A percentile compares a stretch with the other conserved stretches of the same genome.
Evolutionary conservation across 2,329 filamentous ascomycete species (phyloP).

Genomic region (Claviceps capensis): DNA sequence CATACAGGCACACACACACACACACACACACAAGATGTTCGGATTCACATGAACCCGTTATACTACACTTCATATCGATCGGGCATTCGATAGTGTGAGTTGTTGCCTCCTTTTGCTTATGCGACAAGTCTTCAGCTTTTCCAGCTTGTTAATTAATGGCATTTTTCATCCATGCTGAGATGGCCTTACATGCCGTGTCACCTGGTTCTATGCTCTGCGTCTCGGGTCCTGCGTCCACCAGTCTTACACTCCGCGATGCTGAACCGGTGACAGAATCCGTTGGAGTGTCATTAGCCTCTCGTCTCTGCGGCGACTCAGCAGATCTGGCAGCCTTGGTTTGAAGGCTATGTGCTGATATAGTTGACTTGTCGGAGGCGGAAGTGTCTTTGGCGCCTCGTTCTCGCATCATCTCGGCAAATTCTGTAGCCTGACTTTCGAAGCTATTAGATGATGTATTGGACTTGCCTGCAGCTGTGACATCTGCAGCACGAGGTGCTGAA

Average conservation of each 20-base stretch:
- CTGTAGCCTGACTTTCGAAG: constrained; percentile 31
- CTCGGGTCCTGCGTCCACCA: constrained; percentile 22
- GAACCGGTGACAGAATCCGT: no score
- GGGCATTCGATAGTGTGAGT: no score
- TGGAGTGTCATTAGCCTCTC: no score
- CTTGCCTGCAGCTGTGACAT: not conserved
- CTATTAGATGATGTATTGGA: constrained; percentile 18
- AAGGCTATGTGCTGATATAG: no score
- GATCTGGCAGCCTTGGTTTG: no score
- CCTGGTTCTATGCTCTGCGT: constrained; percentile 14
- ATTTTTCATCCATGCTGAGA: constrained; percentile 18
- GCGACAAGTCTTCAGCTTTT: not conserved
- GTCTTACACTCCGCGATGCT: constrained; percentile 21
- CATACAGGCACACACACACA: no score
- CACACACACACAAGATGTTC: no score
- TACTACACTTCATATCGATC: no score
- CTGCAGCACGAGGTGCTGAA: constrained; percentile 11
- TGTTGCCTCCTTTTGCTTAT: not conserved
- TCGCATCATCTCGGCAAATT: constrained; percentile 34
- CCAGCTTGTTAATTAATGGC: not conserved
- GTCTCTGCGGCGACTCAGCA: no score
- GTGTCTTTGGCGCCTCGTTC: constrained; percentile 27
- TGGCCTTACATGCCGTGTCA: constrained; percentile 13
- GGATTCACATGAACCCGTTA: no score
- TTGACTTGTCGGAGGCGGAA: no score